phyloP scores from a whole-genome alignment of 352 stramenopile genomes.

The Peronospora farinosa region DNA sequence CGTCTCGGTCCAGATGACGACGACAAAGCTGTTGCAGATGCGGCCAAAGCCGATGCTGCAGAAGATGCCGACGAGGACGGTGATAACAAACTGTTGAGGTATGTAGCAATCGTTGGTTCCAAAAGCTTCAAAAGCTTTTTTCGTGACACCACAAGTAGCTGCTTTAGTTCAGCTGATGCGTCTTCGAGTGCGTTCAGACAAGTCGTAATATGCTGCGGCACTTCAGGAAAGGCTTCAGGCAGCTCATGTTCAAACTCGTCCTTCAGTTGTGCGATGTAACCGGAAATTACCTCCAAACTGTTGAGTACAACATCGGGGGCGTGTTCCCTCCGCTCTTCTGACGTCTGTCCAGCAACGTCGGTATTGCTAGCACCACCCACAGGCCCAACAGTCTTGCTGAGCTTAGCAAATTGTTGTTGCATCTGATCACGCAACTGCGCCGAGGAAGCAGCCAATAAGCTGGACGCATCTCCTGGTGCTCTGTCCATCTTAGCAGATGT shows the following conservation, averaged over 20 bases:
- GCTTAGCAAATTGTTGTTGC: constrained; percentile 78
- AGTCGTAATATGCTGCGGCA: constrained; percentile 65
- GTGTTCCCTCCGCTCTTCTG: constrained; percentile 51
- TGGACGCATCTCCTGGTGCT: constrained; percentile 30
- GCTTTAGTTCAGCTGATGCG: constrained; percentile 52
- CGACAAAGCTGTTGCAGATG: constrained; percentile 28
- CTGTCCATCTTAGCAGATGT: constrained; percentile 57
- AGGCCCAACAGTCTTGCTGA: constrained; percentile 77
- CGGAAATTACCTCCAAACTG: constrained; percentile 63
- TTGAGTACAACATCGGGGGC: constrained; percentile 78
- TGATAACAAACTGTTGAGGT: constrained; percentile 46
- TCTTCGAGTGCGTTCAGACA: constrained; percentile 73
- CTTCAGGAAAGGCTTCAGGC: constrained; percentile 61
- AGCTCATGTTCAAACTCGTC: constrained; percentile 65
- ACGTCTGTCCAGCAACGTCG: constrained; percentile 9
- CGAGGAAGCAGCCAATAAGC: constrained; percentile 42
- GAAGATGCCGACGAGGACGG: constrained; percentile 30
- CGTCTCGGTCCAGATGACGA: constrained; percentile 31
- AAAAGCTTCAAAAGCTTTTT: constrained; percentile 78
- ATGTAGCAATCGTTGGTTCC: constrained; percentile 59
- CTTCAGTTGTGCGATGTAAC: constrained; percentile 80
- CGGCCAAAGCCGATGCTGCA: constrained; percentile 27
- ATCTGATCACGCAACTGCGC: constrained; percentile 82
- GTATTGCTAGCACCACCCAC: constrained; percentile 15
- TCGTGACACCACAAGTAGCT: constrained; percentile 55